Conservation (phyloP, 2,329 filamentous ascomycete genomes). For the Beauveria scarabaeidicola region DNA sequence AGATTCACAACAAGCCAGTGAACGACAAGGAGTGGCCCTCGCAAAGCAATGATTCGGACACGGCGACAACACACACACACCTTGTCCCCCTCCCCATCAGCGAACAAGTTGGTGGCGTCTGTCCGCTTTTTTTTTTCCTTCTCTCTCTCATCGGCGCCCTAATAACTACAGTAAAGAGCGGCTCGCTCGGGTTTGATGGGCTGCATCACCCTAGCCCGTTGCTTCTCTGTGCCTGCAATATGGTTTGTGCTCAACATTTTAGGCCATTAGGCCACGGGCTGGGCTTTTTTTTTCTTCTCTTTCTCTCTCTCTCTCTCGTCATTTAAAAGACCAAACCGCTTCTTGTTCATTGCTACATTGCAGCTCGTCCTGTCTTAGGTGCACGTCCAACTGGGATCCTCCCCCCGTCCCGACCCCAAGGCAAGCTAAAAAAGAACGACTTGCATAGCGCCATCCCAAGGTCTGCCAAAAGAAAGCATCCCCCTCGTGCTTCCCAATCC, state of each 20-base stretch:
- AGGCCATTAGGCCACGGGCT: neutral
- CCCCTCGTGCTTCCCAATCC: conserved; percentile 4
- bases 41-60: conserved; percentile 6
- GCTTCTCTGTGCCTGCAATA: neutral
- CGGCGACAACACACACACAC: neutral
- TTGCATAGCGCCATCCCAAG: conserved; percentile 11
- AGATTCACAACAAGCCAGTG: no score
- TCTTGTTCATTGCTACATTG: conserved; percentile 1
- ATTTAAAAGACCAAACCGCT: conserved; percentile 7
- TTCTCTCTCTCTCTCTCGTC: no score
- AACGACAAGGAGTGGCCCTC: neutral
- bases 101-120: conserved; percentile 1
- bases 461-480: conserved; percentile 11
- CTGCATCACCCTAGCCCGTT: neutral
- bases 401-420: conserved; percentile 3
- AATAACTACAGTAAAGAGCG: neutral
- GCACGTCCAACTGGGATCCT: conserved; percentile 7
- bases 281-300: neutral
- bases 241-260: conserved; percentile 8
- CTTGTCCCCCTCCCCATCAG: neutral
- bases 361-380: conserved; percentile 3
- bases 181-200: neutral
- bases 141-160: conserved; percentile 1
- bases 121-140: neutral
- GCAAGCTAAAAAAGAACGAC: conserved; percentile 3